These are phyloP conservation scores for Trichoderma sp. DNA, from an alignment of 2,329 filamentous ascomycete genomes.

Conservation along the genomic window DNA sequence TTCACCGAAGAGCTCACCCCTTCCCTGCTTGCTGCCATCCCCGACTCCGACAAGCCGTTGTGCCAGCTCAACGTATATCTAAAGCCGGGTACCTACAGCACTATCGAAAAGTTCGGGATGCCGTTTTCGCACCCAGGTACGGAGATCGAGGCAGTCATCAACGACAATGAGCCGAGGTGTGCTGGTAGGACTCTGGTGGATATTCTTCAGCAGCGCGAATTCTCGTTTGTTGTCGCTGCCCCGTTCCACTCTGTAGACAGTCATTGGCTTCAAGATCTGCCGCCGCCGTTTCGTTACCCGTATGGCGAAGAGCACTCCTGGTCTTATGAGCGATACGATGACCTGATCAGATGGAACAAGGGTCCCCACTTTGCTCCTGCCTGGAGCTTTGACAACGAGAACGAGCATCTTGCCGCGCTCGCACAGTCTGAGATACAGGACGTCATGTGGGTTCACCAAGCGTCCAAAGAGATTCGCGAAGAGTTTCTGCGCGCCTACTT, in stretches of 20 bases:
- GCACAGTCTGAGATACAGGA: neutral
- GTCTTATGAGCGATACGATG: neutral
- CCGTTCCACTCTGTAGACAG: fast-evolving
- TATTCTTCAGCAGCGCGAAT: neutral
- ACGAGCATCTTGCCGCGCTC: neutral
- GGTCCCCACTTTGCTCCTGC: neutral
- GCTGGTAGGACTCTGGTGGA: neutral
- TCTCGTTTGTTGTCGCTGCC: neutral
- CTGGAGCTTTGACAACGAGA: neutral
- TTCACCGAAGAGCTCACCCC: too few relatives aligned
- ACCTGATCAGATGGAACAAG: neutral
- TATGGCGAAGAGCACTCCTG: neutral
- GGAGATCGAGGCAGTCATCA: neutral
- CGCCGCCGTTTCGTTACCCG: neutral
- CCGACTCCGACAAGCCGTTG: too few relatives aligned
- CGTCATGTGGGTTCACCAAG: neutral
- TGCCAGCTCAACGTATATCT: too few relatives aligned
- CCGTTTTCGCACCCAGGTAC: neutral
- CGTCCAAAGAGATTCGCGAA: neutral
- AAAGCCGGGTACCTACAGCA: too few relatives aligned
- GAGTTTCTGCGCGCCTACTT: neutral
- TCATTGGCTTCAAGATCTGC: neutral
- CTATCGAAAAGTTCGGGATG: too few relatives aligned
- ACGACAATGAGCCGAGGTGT: fast-evolving
- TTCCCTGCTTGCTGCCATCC: too few relatives aligned